Conservation (phyloP, 352 stramenopile species). For the Pythium periplocum region DNA sequence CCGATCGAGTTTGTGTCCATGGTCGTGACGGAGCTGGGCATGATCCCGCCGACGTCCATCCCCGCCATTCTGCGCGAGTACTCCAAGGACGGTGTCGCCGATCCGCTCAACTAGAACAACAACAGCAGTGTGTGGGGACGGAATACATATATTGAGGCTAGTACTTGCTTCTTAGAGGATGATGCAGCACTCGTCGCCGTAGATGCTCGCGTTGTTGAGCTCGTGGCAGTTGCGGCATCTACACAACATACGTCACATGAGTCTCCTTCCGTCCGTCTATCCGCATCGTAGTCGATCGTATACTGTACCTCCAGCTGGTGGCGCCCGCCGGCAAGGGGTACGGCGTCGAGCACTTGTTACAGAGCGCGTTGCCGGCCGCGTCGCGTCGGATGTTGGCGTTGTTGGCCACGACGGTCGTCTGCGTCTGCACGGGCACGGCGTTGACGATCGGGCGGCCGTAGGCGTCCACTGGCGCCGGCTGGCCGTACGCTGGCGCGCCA, state of each 20-base stretch:
- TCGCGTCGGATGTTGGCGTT: conserved; percentile 67
- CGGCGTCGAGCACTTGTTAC: conserved; percentile 60
- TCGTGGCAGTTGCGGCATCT: conserved; percentile 66
- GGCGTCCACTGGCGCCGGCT: conserved; percentile 34
- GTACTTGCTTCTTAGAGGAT: conserved; percentile 29
- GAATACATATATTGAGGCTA: not conserved
- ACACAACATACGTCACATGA: conserved; percentile 3
- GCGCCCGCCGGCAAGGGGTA: conserved; percentile 63
- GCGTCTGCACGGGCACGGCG: conserved; percentile 25
- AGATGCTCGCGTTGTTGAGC: conserved; percentile 75
- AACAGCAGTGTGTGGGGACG: not conserved
- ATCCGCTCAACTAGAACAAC: conserved; percentile 24
- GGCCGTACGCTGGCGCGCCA: conserved; percentile 6
- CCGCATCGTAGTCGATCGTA: too few species aligned
- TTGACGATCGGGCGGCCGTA: conserved; percentile 46
- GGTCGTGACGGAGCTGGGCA: conserved; percentile 97
- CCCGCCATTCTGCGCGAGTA: conserved; percentile 96
- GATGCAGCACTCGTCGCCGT: conserved; percentile 68
- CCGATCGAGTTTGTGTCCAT: conserved; percentile 95
- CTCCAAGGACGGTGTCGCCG: conserved; percentile 57
- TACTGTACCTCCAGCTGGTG: conserved; percentile 57
- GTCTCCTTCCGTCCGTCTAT: too few species aligned
- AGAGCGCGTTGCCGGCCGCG: conserved; percentile 64
- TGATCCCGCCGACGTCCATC: conserved; percentile 97
- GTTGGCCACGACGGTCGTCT: conserved; percentile 41